Conservation (phyloP, 1,284 basidiomycete species). For the Trichosporon sp. region DNA sequence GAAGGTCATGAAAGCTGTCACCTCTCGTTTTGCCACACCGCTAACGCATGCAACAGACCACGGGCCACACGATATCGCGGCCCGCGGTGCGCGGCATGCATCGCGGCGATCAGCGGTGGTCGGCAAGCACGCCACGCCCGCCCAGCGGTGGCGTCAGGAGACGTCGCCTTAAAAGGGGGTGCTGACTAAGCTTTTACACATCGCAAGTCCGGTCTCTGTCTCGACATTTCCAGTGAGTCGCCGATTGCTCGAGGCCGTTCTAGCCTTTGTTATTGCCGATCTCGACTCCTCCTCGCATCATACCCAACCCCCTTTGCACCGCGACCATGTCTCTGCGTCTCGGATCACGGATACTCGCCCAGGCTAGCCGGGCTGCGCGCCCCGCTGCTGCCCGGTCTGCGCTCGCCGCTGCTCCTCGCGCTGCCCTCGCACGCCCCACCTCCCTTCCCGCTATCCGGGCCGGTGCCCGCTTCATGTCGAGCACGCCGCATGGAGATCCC, state of each 20-base stretch:
- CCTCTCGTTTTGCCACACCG: no score
- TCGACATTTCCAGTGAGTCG: neutral
- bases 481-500: conserved; percentile 18
- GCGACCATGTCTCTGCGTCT: neutral
- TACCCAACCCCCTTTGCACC: neutral
- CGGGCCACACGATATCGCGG: no score
- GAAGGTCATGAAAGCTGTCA: no score
- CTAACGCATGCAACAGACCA: no score
- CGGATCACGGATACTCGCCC: neutral
- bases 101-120: no score
- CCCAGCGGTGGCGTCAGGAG: no score
- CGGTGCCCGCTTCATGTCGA: neutral
- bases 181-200: neutral
- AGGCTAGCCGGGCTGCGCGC: neutral
- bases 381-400: neutral
- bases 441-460: neutral
- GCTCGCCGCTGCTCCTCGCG: neutral
- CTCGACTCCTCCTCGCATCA: neutral
- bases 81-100: no score
- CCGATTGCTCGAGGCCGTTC: neutral
- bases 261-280: neutral
- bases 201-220: neutral
- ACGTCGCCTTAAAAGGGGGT: neutral
- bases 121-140: no score
- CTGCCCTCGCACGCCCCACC: neutral